Evolutionary conservation across 192 early-diverging fungal genomes (phyloP).

Genomic region (Umbelopsis isabellina): DNA sequence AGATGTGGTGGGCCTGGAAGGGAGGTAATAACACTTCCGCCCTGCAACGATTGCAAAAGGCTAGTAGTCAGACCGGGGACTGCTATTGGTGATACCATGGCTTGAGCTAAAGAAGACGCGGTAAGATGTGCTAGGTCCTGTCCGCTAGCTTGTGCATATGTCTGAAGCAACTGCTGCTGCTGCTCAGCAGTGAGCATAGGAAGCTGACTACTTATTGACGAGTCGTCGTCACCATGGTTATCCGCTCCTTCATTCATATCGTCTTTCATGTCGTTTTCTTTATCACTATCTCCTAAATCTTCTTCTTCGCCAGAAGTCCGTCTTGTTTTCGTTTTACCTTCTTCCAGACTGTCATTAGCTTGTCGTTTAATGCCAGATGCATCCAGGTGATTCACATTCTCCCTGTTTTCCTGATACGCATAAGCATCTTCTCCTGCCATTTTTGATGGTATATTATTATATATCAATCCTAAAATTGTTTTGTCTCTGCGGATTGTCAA

Average conservation of each 20-base stretch:
- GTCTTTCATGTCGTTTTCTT: neutral
- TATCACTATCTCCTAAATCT: neutral
- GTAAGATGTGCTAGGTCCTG: slow-evolving; percentile 38
- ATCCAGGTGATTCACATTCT: neutral
- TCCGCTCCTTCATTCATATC: neutral
- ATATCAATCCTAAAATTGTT: neutral
- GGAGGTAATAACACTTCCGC: slow-evolving; percentile 37
- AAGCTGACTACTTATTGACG: neutral
- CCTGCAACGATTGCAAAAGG: slow-evolving; percentile 35
- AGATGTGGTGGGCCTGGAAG: slow-evolving; percentile 33
- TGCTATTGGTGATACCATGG: slow-evolving; percentile 41
- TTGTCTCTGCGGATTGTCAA: neutral
- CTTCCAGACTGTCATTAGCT: neutral
- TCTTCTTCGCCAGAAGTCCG: neutral
- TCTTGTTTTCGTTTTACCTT: neutral
- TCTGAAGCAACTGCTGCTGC: slow-evolving; percentile 35
- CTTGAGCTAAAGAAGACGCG: slow-evolving; percentile 40
- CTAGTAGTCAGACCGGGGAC: slow-evolving; percentile 28
- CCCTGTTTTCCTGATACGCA: neutral
- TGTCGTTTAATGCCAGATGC: neutral
- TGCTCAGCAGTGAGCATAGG: slow-evolving; percentile 24
- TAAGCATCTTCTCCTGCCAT: slow-evolving; percentile 9
- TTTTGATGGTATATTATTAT: neutral
- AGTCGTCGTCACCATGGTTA: neutral
- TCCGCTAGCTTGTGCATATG: slow-evolving; percentile 36